Evolutionary conservation across 179 eudicot genomes (phyloP).

Genomic region (Beta corolliflora): DNA sequence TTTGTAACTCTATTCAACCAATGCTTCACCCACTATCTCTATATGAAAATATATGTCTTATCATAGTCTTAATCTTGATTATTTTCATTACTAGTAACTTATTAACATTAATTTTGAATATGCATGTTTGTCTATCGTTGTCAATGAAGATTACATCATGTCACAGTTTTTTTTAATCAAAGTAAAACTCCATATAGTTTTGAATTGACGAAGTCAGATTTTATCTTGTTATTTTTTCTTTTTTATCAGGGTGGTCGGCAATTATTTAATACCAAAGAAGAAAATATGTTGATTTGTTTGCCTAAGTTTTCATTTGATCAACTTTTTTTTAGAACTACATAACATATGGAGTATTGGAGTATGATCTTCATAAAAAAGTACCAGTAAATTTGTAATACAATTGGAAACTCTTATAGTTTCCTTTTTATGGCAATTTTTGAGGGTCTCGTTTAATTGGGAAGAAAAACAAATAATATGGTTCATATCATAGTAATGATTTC

Average conservation of each 20-base stretch:
- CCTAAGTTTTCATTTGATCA: neutral
- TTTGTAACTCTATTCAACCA: no score
- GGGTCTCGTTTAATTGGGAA: neutral
- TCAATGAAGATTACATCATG: neutral
- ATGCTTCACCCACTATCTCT: neutral
- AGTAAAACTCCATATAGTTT: slow-evolving; percentile 18
- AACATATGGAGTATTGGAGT: no score
- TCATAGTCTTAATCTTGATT: neutral
- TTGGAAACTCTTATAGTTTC: neutral
- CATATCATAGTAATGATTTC: slow-evolving; percentile 19
- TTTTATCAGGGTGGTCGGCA: slow-evolving; percentile 12
- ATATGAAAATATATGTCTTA: no score
- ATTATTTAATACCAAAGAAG: neutral
- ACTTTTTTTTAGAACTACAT: no score
- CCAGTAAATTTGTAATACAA: no score
- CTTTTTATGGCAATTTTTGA: neutral
- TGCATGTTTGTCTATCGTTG: no score
- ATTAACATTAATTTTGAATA: no score
- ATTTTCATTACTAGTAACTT: no score
- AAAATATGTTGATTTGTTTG: neutral
- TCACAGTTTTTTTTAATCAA: neutral
- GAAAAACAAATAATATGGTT: neutral
- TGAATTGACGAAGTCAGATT: slow-evolving; percentile 24
- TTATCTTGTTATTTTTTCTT: no score
- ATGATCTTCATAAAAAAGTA: no score